Conservation (phyloP, 2,329 filamentous ascomycete species). For the Cytospora leucostoma region DNA sequence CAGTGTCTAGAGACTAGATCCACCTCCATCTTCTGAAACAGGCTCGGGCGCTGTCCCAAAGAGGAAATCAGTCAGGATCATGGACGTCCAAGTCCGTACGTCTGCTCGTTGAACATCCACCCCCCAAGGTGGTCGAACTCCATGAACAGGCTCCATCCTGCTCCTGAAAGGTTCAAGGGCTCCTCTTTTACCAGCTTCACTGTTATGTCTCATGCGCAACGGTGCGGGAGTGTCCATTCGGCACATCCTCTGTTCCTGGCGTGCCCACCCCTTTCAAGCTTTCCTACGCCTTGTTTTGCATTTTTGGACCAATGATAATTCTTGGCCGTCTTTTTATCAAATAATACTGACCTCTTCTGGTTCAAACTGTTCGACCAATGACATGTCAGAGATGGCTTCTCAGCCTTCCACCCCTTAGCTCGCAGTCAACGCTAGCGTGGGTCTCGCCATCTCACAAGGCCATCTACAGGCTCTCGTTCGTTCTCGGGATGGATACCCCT, state of each 20-base stretch:
- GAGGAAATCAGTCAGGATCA: conserved; percentile 21
- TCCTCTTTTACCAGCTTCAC: conserved; percentile 1
- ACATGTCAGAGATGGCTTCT: conserved; percentile 30
- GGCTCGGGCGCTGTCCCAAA: conserved; percentile 25
- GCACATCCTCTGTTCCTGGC: conserved; percentile 13
- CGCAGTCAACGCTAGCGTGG: conserved; percentile 33
- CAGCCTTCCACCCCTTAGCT: conserved; percentile 31
- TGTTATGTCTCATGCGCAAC: conserved; percentile 20
- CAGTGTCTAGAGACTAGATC: conserved; percentile 18
- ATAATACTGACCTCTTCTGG: conserved; percentile 25
- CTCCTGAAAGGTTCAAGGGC: conserved; percentile 20
- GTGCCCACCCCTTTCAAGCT: conserved; percentile 10
- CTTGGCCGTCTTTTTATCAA: conserved; percentile 17
- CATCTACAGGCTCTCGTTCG: conserved; percentile 39
- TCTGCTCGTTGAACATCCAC: conserved; percentile 8
- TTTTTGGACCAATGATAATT: conserved; percentile 30
- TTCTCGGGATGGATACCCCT: conserved; percentile 27
- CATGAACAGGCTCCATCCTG: conserved; percentile 13
- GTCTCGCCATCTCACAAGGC: conserved; percentile 26
- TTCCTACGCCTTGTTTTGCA: conserved; percentile 21
- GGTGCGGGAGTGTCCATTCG: conserved; percentile 14
- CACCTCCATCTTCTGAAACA: conserved; percentile 16
- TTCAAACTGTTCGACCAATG: conserved; percentile 31
- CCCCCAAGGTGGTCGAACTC: conserved; percentile 5
- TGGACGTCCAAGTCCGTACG: conserved; percentile 10